Evolutionary conservation across 768 basidiomycete species (phyloP).

Genomic region (Collybia mongolica): DNA sequence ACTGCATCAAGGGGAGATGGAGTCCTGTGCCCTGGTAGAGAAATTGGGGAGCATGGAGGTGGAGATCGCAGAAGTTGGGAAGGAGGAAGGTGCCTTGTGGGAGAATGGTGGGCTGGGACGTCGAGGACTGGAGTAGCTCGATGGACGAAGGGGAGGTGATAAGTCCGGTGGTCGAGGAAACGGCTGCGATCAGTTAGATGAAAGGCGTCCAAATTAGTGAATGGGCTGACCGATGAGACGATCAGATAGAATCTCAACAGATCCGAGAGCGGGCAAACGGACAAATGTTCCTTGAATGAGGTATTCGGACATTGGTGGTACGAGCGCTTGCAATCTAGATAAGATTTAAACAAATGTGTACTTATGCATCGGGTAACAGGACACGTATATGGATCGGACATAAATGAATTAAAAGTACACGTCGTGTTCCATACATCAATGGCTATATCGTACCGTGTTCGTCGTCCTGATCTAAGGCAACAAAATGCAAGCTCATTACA

Average conservation of each 20-base stretch:
- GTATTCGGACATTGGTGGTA: constrained; percentile 9
- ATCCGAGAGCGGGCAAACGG: constrained; percentile 51
- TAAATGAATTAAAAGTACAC: no score
- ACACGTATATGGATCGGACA: no score
- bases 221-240: constrained; percentile 47
- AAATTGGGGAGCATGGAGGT: constrained; percentile 88
- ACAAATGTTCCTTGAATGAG: constrained; percentile 54
- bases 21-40: constrained; percentile 86
- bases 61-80: constrained; percentile 82
- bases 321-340: no score
- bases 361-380: no score
- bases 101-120: constrained; percentile 26
- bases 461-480: no score
- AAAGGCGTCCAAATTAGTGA: neutral
- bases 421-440: no score
- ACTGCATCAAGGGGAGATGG: constrained; percentile 81
- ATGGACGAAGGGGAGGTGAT: constrained; percentile 36
- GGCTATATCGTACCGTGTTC: no score
- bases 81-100: constrained; percentile 62
- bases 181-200: neutral
- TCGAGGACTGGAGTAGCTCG: constrained; percentile 22
- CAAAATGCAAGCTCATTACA: no score
- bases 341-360: no score
- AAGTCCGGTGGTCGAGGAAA: constrained; percentile 39
- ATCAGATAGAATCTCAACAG: constrained; percentile 55